Percentiles rank a stretch among this genome's conserved stretches.
Evolutionary conservation across 2,329 filamentous ascomycete genomes (phyloP).

Genomic region (Zymoseptoria pseudotritici): DNA sequence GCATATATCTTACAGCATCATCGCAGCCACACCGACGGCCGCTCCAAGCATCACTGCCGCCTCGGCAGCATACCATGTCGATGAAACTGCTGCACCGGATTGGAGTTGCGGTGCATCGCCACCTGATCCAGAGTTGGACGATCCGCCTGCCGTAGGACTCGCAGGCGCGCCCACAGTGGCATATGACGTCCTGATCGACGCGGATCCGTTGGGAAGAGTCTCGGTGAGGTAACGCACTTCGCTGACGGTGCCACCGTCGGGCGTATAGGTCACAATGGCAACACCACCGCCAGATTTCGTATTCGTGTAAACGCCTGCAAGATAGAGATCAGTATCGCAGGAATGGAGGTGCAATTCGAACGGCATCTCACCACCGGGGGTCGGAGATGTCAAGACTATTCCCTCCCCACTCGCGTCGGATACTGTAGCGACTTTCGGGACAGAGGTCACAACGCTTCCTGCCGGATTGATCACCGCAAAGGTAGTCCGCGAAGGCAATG

Average conservation of each 20-base stretch:
- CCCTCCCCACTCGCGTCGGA: constrained; percentile 35
- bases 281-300: constrained; percentile 36
- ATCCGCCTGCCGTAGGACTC: constrained; percentile 10
- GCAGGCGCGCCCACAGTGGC: constrained; percentile 33
- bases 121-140: constrained; percentile 2
- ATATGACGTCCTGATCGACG: constrained; percentile 38
- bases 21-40: constrained; percentile 27
- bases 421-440: constrained; percentile 31
- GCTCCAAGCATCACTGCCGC: constrained; percentile 28
- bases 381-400: constrained; percentile 29
- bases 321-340: not conserved
- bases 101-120: constrained; percentile 32
- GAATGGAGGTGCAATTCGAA: not conserved
- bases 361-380: constrained; percentile 18
- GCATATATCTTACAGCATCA: constrained; percentile 29
- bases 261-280: constrained; percentile 42
- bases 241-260: constrained; percentile 35
- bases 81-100: constrained; percentile 27
- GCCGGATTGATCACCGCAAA: constrained; percentile 19
- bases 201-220: constrained; percentile 28
- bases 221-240: constrained; percentile 33
- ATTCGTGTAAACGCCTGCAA: constrained; percentile 34
- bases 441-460: constrained; percentile 32
- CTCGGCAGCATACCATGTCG: constrained; percentile 22
- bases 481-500: constrained; percentile 22